phyloP scores from a whole-genome alignment of 345 rosid genomes.

The Murraya paniculata region DNA sequence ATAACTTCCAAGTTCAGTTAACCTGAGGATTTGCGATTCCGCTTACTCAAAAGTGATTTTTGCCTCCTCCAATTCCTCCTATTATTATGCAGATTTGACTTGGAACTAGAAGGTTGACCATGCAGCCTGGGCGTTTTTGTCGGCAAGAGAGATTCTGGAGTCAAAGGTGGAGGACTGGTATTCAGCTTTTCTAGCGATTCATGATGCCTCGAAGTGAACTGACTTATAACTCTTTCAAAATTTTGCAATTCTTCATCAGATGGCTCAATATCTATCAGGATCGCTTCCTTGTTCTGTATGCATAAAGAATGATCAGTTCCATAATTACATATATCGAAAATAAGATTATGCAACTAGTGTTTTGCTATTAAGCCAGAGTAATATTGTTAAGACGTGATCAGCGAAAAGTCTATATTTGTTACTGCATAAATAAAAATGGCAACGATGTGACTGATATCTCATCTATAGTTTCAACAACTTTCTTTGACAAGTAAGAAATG shows the following conservation, averaged over 20 bases:
- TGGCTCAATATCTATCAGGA: slow-evolving; percentile 36
- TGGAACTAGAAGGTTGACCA: slow-evolving; percentile 35
- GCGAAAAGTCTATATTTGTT: neutral
- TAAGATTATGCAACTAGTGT: neutral
- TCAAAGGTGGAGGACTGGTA: slow-evolving; percentile 2
- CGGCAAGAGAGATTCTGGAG: slow-evolving; percentile 9
- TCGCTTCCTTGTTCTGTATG: slow-evolving; percentile 32
- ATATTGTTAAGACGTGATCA: neutral
- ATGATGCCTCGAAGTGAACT: slow-evolving; percentile 24
- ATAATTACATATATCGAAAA: neutral
- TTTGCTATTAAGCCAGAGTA: neutral
- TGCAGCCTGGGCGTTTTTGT: slow-evolving; percentile 9
- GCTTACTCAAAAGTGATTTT: slow-evolving; percentile 36
- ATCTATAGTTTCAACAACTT: neutral
- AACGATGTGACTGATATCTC: neutral
- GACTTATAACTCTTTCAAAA: slow-evolving; percentile 25
- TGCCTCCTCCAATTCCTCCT: slow-evolving; percentile 55
- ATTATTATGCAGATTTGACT: slow-evolving; percentile 41
- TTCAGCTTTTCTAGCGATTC: slow-evolving; percentile 26
- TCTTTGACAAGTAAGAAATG: neutral
- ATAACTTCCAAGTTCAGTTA: slow-evolving; percentile 15
- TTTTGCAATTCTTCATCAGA: slow-evolving; percentile 43
- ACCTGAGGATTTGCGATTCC: slow-evolving; percentile 40
- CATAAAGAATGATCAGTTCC: neutral
- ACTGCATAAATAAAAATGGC: neutral